Evolutionary conservation across 768 basidiomycete species (phyloP), one percentile per base, ranked within the genome.

Genomic region (Termitomyces titanicus): DNA sequence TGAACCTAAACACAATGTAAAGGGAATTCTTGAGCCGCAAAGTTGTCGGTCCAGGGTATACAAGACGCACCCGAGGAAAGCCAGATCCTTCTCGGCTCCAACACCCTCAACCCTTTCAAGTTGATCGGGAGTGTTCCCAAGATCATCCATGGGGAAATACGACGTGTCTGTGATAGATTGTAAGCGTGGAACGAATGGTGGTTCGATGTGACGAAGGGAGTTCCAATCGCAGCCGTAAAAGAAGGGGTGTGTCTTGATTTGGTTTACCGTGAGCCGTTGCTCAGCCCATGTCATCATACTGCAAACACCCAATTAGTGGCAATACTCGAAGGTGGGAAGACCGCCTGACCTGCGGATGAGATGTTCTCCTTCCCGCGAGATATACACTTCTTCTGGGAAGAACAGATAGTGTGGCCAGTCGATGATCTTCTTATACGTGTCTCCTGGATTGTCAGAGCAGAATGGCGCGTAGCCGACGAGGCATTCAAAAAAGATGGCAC

Each of bases 401-500:
- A 79, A 86, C 47, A 99, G 79, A 68, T 95, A 94, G 58, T 84
- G 84, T 40, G 84, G 83, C 96, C 96, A 99, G 55, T 96, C 91
- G 57, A 98, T 88, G 65, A 99, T 98, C 76, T 98, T 98, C 68
- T 94, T 89, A 77, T 99, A 99, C 17, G 95, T 98, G 68, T 99
- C 96, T 61, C 89, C 91, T 15, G 96, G 95, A 65, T 93, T 94
- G 67, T 98, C 94, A 4, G 94, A 86, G 72, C 96, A 99, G 81
- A 98, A 98, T 5, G 95, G 96, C 15, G 96, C 94, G 68, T 95
- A 98, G 57, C 96, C 96, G 60, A 98, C 94, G 34, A 99, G 78
- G 72, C 96, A 98, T 72, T 99, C 96, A 68, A 95, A 99, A 86
- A 95, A 97, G 70, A 99, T 98, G 5, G 96, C 95, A 12, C 96